Evolutionary conservation across 1,139 yeast species (phyloP), one percentile per base, ranked within the genome.

Genomic region (Candida freyschussii): DNA sequence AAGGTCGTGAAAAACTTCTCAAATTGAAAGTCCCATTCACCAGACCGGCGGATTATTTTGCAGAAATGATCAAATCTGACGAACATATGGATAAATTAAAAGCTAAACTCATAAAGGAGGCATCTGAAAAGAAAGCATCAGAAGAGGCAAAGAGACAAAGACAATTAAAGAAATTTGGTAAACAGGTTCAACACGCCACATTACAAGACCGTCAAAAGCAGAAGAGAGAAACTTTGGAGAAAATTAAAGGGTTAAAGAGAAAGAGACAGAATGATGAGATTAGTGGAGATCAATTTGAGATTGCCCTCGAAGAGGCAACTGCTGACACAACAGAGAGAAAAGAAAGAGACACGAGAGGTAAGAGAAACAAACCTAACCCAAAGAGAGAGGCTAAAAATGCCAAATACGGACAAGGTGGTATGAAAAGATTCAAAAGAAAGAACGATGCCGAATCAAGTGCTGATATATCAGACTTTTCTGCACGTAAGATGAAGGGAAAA

Each of bases 41-140:
- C 24, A 77, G 99, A 59, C 99, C 99, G 18, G 65, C 76, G 52
- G 99, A 91, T 59, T 91, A 85, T 60, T 91, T 91, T 63, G 99
- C 99, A 9, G 99, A 91, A 62, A 91, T 91, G 99, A 85, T 87
- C 43, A 91, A 91, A 67, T 81, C 89, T 40, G 99, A 91, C 59
- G 96, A 87, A 59, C 99, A 91, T 60, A 91, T 91, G 99, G 96
- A 87, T 55, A 85, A 78, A 62, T 72, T 91, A 53, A 87, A 86
- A 69, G 67, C 69, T 55, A 86, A 85, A 60, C 70, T 91, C 50
- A 69, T 87, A 28, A 73, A 76, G 42, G 96, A 86, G 55, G 96
- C 95, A 33, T 82, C 93, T 22, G 81, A 83, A 55, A 85, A 83
- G 73, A 84, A 84, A 62, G 96, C 96, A 3, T 72, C 87, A 30